Conservation (phyloP, 345 rosid species). For the Lumnitzera littorea region DNA sequence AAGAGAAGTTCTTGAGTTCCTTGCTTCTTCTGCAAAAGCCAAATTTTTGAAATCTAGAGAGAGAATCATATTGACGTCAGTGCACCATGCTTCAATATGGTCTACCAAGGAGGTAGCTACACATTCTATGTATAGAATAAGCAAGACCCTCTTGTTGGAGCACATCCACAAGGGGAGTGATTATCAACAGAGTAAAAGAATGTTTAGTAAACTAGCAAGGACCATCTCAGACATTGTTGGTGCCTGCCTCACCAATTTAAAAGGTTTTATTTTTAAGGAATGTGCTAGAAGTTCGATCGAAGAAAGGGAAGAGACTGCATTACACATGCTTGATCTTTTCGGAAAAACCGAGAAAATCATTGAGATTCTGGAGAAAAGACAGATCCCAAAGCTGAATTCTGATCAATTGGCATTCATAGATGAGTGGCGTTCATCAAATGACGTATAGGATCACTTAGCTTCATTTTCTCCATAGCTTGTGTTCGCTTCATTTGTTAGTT, state of each 20-base stretch:
- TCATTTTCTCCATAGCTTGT: too few species aligned
- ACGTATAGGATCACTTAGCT: constrained; percentile 11
- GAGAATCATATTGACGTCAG: too few species aligned
- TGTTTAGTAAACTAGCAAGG: constrained; percentile 30
- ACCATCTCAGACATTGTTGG: constrained; percentile 58
- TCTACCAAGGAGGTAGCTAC: constrained; percentile 60
- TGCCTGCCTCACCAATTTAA: constrained; percentile 73
- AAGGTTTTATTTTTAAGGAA: constrained; percentile 33
- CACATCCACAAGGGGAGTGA: constrained; percentile 10
- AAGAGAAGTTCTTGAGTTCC: too few species aligned
- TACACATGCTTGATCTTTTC: constrained; percentile 46
- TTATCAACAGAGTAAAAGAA: constrained; percentile 18
- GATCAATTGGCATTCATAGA: constrained; percentile 44
- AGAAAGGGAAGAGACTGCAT: constrained; percentile 43
- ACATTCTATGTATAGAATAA: constrained; percentile 71
- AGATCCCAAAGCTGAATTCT: constrained; percentile 29
- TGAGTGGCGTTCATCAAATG: constrained; percentile 32
- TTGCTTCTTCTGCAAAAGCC: constrained; percentile 1
- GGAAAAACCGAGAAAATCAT: constrained; percentile 50
- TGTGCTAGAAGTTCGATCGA: constrained; percentile 50
- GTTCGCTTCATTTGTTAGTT: too few species aligned
- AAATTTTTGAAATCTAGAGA: too few species aligned
- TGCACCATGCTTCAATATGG: constrained; percentile 36
- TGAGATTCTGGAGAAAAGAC: constrained; percentile 37
- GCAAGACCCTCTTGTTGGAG: constrained; percentile 42